phyloP scores from a whole-genome alignment of 306 rosid genomes.

The Casuarina cunninghamiana region DNA sequence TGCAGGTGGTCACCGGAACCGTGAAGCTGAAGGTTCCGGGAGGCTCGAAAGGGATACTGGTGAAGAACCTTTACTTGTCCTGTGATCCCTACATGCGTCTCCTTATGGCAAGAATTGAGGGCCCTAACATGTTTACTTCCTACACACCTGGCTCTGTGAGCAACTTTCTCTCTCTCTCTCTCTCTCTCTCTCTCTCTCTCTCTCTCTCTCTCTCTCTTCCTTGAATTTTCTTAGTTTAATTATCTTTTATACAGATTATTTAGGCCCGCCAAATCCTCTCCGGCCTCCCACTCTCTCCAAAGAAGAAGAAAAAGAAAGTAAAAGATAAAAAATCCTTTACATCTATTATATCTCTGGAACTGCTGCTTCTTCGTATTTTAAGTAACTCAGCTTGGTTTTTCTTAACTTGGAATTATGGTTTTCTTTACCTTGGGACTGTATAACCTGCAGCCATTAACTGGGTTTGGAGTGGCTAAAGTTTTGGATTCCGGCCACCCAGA shows the following conservation, averaged over 20 bases:
- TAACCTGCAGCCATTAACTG: slow-evolving; percentile 1
- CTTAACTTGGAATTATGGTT: no score
- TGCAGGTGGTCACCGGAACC: slow-evolving; percentile 29
- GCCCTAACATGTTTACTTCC: slow-evolving; percentile 2
- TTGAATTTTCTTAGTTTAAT: neutral
- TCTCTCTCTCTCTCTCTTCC: no score
- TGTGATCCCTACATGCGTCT: slow-evolving; percentile 66
- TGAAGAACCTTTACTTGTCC: slow-evolving; percentile 62
- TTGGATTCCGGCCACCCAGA: slow-evolving; percentile 44
- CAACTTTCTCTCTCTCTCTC: neutral
- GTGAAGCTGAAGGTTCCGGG: slow-evolving; percentile 36
- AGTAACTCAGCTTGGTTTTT: neutral
- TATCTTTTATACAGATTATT: neutral
- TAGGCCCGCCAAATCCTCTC: no score
- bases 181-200: neutral
- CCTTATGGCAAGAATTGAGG: slow-evolving; percentile 24
- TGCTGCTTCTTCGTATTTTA: no score
- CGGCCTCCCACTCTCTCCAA: no score
- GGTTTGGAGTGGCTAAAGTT: slow-evolving; percentile 54
- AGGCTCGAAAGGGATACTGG: slow-evolving; percentile 42
- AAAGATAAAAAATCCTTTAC: no score
- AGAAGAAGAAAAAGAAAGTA: no score
- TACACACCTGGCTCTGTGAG: slow-evolving; percentile 47
- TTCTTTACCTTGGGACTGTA: no score
- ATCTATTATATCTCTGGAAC: no score